These are phyloP conservation scores for Balamuthia mandrillaris DNA, from an alignment of 208 protist species.

Conservation along the genomic window DNA sequence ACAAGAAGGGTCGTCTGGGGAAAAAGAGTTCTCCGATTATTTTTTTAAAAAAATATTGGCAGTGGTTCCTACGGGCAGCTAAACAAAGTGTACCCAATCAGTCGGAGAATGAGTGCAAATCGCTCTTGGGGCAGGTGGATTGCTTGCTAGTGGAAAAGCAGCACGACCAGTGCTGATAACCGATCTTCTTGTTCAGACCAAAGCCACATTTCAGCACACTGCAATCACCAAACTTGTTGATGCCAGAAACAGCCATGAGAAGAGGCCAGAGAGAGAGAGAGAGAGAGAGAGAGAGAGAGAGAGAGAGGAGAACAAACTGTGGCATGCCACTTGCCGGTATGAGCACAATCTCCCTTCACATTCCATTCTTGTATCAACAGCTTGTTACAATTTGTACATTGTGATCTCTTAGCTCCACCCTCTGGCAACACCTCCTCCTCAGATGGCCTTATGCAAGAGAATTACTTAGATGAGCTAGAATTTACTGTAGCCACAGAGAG, in stretches of 20 bases:
- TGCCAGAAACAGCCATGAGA: background rate
- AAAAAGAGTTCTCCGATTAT: too few relatives aligned
- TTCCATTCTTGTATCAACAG: background rate
- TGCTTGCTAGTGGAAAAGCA: background rate
- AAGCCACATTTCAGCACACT: background rate
- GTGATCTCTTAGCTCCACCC: background rate
- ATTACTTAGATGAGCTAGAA: too few relatives aligned
- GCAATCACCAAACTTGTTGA: background rate
- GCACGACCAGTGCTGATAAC: slow-evolving; percentile 18
- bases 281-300: background rate
- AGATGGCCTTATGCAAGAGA: too few relatives aligned
- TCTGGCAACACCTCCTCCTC: background rate
- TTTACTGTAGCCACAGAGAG: background rate
- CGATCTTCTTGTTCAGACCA: background rate
- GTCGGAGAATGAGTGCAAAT: too few relatives aligned
- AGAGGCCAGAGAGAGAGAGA: background rate
- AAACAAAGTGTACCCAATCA: too few relatives aligned
- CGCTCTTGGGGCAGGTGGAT: background rate
- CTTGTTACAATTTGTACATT: background rate
- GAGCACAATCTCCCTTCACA: background rate
- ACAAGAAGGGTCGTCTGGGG: too few relatives aligned
- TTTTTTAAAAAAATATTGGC: too few relatives aligned
- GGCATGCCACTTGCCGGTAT: background rate
- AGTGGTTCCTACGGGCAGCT: too few relatives aligned
- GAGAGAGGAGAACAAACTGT: background rate